A percentile compares a stretch with the other conserved stretches of the same genome.
These are phyloP conservation scores for Fragosphaeria purpurea DNA, from an alignment of 2,329 filamentous ascomycete genomes.

Conservation along the genomic window DNA sequence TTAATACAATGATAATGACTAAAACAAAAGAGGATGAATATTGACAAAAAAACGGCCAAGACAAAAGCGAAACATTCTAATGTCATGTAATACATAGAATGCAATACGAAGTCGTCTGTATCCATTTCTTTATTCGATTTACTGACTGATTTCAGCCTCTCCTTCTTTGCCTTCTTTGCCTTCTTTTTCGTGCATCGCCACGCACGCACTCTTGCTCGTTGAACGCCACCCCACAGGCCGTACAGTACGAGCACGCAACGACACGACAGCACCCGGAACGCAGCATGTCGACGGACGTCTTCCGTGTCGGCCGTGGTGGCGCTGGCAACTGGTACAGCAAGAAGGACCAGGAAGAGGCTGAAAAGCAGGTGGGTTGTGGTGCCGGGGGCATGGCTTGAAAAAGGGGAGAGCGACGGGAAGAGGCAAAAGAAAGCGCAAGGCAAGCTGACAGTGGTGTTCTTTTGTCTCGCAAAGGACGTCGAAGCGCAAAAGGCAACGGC, in stretches of 20 bases:
- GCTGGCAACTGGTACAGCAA: conserved; percentile 53
- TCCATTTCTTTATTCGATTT: too few relatives aligned
- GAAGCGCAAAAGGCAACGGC: conserved; percentile 26
- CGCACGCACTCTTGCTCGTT: not conserved
- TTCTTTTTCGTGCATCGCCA: too few relatives aligned
- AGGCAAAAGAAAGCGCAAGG: too few relatives aligned
- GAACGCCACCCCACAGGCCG: not conserved
- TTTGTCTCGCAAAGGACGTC: conserved; percentile 21
- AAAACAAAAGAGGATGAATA: not conserved
- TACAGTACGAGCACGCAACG: too few relatives aligned
- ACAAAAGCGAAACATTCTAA: not conserved
- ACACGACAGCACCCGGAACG: too few relatives aligned
- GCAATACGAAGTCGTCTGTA: too few relatives aligned
- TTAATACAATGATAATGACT: too few relatives aligned
- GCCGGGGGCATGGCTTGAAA: not conserved
- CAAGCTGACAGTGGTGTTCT: too few relatives aligned
- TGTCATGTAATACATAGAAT: too few relatives aligned
- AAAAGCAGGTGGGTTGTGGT: conserved; percentile 6
- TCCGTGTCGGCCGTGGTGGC: conserved; percentile 49
- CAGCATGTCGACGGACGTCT: conserved; percentile 31
- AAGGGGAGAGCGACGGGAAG: not conserved
- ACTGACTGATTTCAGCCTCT: too few relatives aligned
- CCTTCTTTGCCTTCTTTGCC: too few relatives aligned
- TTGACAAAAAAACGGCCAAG: not conserved
- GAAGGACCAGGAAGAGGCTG: conserved; percentile 38